Evolutionary conservation across 2,329 filamentous ascomycete genomes (phyloP).

Genomic region (Botrytis cinerea): DNA sequence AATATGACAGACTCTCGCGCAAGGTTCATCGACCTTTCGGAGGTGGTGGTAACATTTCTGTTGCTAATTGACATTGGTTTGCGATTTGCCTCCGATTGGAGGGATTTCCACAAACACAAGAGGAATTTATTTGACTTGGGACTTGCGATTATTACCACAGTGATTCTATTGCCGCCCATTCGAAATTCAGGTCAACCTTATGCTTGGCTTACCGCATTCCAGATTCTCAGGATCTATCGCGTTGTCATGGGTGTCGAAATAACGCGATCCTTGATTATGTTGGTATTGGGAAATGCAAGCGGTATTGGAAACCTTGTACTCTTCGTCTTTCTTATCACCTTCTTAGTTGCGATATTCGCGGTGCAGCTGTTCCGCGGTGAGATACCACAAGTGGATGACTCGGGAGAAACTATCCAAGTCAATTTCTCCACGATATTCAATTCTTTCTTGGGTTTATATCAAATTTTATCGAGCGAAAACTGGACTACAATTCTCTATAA

Average conservation of each 20-base stretch:
- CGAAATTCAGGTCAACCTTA: conserved; percentile 71
- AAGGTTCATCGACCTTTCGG: conserved; percentile 68
- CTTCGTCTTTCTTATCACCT: conserved; percentile 95
- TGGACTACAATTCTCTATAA: conserved; percentile 90
- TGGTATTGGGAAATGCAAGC: conserved; percentile 86
- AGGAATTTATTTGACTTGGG: conserved; percentile 79
- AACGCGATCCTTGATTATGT: conserved; percentile 80
- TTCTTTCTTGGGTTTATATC: conserved; percentile 96
- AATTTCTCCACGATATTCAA: conserved; percentile 93
- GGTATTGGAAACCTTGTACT: conserved; percentile 94
- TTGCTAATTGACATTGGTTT: conserved; percentile 81
- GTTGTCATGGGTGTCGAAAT: conserved; percentile 87
- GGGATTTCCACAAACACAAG: conserved; percentile 71
- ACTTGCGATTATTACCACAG: conserved; percentile 76
- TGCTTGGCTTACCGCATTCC: conserved; percentile 87
- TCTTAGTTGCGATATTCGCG: conserved; percentile 89
- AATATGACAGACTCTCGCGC: conserved; percentile 65
- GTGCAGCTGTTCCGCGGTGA: conserved; percentile 90
- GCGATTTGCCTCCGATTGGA: conserved; percentile 77
- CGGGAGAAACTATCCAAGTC: conserved; percentile 65
- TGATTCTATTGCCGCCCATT: conserved; percentile 85
- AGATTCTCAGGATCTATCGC: conserved; percentile 88
- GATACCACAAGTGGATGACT: conserved; percentile 63
- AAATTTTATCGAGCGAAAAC: conserved; percentile 92
- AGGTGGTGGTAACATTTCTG: conserved; percentile 74